Base-by-base conservation (phyloP, 2,329 filamentous ascomycete species). In the Apiospora saccharicola region DNA sequence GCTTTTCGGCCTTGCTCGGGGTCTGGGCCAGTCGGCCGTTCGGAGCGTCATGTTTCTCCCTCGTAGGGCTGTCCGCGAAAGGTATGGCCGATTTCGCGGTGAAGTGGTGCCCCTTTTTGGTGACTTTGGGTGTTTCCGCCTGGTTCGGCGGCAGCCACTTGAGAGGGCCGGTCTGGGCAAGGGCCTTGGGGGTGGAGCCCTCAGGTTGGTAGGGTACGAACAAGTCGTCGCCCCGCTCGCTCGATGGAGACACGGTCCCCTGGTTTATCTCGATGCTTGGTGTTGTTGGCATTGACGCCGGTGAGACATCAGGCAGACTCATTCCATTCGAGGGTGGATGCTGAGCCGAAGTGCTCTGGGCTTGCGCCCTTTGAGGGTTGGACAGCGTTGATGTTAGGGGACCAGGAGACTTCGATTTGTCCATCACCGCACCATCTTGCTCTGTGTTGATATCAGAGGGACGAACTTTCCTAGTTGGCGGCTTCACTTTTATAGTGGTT, bases 201-300 rank as follows among this genome's bases (percentile, higher is more conserved):
- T 88, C 85, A 0, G 89, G 88, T 72, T 90, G 86, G 74, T 90
- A 90, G 0, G 84, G 83, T 34, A 90, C 82, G 73, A 90, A 90
- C 30, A 86, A 76, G 69, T 87, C 84, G 1, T 34, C 22, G 79
- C 73, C 8, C 77, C 75, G 5, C 13, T 26, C 24, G 22, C 47
- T 19, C 47, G 24, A 69, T 37, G 64, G 12, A 34, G 67, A 43
- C 19, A 34, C 14, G 5, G 24, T 26, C n/a, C 37, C 51, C 37
- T 72, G 46, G 24, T 46, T 37, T 10, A 67, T 24, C 26, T 51
- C 49, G 5, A 44, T 61, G 26, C 47, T 64, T 4, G 67, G 64
- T 4, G 71, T 69, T 8, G 22, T 30, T 19, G 57, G 41, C 26
- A 64, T 13, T 13, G 43, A n/a, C 46, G 46, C n/a, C n/a, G 46